A percentile compares a stretch with the other conserved stretches of the same genome.
Evolutionary conservation across 805 yeast species (phyloP).

Genomic region (Saccharomycopsis babjevae): DNA sequence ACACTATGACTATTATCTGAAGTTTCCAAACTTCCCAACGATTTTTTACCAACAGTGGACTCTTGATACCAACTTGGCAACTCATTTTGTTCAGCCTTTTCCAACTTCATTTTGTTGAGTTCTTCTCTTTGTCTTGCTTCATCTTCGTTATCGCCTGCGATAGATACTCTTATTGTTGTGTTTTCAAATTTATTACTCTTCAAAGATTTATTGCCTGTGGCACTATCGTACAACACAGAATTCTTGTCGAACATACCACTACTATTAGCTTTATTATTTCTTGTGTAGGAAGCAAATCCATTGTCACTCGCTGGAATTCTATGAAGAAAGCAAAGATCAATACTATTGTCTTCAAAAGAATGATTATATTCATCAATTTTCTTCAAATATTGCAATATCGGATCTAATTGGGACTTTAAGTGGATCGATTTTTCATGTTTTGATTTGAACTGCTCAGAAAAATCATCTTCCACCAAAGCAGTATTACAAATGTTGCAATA

Average conservation of each 20-base stretch:
- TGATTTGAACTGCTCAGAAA: constrained; percentile 68
- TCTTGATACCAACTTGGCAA: constrained; percentile 94
- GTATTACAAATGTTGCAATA: constrained; percentile 76
- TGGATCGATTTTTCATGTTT: constrained; percentile 74
- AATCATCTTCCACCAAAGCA: constrained; percentile 71
- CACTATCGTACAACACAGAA: constrained; percentile 21
- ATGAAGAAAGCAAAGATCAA: constrained; percentile 72
- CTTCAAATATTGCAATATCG: constrained; percentile 72
- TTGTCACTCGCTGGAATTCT: constrained; percentile 77
- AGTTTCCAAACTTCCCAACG: constrained; percentile 44
- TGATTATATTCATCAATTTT: constrained; percentile 58
- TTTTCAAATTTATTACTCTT: constrained; percentile 20
- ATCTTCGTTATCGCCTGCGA: constrained; percentile 57
- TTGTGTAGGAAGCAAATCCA: constrained; percentile 59
- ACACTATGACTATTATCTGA: constrained; percentile 32
- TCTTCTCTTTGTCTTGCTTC: constrained; percentile 52
- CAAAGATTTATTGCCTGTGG: constrained; percentile 28
- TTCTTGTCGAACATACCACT: constrained; percentile 33
- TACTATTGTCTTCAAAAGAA: constrained; percentile 76
- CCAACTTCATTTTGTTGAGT: constrained; percentile 19
- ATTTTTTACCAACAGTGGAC: constrained; percentile 72
- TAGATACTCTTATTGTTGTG: constrained; percentile 82
- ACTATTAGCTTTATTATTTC: constrained; percentile 28
- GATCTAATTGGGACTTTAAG: constrained; percentile 83
- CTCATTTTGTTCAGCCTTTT: constrained; percentile 76